Evolutionary conservation across 208 protist genomes (phyloP).

Genomic region (Leishmania amazonensis): DNA sequence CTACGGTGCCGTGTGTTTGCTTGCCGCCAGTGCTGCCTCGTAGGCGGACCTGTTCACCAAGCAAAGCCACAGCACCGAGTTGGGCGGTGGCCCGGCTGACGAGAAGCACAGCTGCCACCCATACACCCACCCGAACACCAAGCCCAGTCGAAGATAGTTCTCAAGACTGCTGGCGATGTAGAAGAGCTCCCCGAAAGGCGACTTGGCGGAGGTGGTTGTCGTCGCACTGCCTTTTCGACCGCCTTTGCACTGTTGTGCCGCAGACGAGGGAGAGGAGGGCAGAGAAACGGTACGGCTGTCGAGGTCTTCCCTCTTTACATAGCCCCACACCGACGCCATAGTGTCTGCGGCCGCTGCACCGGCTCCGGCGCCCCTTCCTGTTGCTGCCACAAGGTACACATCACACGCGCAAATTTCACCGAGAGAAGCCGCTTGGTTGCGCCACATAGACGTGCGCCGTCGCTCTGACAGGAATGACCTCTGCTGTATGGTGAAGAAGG

Average conservation of each 20-base stretch:
- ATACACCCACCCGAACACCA: constrained; percentile 73
- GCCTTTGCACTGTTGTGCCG: background rate
- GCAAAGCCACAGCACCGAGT: constrained; percentile 60
- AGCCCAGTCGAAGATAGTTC: constrained; percentile 65
- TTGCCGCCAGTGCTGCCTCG: constrained; percentile 11
- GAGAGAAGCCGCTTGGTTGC: constrained; percentile 16
- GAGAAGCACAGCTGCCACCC: constrained; percentile 81
- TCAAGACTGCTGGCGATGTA: constrained; percentile 54
- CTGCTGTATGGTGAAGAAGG: constrained; percentile 30
- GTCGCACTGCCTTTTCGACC: background rate
- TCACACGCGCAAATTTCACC: constrained; percentile 26
- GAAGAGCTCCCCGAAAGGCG: constrained; percentile 49
- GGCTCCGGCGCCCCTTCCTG: background rate
- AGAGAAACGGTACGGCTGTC: background rate
- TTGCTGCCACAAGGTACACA: constrained; percentile 23
- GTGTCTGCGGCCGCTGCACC: background rate
- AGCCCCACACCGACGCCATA: constrained; percentile 27
- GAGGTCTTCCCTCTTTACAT: background rate
- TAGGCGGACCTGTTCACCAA: constrained; percentile 43
- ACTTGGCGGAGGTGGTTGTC: background rate
- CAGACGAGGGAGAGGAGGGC: background rate
- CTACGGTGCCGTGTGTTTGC: constrained; percentile 11
- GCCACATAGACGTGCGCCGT: constrained; percentile 11
- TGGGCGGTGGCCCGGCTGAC: constrained; percentile 36
- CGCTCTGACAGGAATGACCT: constrained; percentile 11